Evolutionary conservation across 106 monocot genomes (phyloP).

Genomic region (Acanthochlamys bracteata): DNA sequence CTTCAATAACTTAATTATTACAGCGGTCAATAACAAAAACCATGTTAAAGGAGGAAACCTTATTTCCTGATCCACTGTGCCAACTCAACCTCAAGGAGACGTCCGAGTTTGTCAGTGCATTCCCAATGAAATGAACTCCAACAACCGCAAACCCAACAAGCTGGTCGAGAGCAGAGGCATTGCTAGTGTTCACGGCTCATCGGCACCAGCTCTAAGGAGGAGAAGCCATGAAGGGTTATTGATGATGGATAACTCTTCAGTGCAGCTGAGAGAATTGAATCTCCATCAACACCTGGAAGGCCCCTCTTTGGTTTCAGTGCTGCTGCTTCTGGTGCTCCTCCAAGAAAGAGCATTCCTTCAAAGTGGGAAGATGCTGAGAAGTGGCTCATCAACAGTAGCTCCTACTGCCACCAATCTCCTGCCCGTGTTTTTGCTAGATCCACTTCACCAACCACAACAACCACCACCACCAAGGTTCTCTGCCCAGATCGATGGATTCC

Average conservation of each 20-base stretch:
- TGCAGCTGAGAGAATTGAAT: conserved; percentile 13
- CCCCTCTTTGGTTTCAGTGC: conserved; percentile 60
- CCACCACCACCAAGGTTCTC: conserved; percentile 8
- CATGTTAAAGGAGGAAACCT: conserved; percentile 13
- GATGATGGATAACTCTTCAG: too few relatives aligned
- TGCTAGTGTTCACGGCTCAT: conserved; percentile 2
- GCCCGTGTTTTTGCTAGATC: conserved; percentile 23
- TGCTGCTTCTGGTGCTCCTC: conserved; percentile 11
- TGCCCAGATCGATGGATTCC: conserved; percentile 18
- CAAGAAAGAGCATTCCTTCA: conserved; percentile 67
- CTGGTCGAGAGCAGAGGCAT: conserved; percentile 11
- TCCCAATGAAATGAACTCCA: conserved; percentile 48
- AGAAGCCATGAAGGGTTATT: conserved; percentile 11
- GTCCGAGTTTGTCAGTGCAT: conserved; percentile 54
- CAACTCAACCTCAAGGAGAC: conserved; percentile 70
- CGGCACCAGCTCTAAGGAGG: conserved; percentile 27
- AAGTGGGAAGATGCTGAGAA: conserved; percentile 99
- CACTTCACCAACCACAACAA: conserved; percentile 9
- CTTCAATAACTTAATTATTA: not conserved
- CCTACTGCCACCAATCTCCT: conserved; percentile 57
- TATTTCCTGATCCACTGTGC: conserved; percentile 46
- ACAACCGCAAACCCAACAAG: conserved; percentile 6
- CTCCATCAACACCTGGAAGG: conserved; percentile 78
- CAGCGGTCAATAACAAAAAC: conserved; percentile 20
- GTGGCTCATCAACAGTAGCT: conserved; percentile 53